Base-by-base conservation (phyloP, 1,284 basidiomycete genomes). In the Pulveroboletus sp. region DNA sequence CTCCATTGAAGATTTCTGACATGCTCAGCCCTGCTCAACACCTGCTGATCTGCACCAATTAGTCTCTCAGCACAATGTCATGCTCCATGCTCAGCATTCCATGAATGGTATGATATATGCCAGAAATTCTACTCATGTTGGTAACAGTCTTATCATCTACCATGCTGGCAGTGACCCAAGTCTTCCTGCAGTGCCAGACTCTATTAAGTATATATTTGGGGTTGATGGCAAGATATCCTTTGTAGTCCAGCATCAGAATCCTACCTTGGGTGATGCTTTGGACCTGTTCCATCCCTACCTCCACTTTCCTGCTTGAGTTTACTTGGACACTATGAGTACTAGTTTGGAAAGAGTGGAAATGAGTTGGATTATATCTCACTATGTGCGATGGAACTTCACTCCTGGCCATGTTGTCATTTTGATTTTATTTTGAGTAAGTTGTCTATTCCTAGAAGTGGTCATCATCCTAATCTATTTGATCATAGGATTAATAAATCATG, bases 181-280 rank as follows among this genome's bases (percentile, higher is more conserved):
- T 29, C 36, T 55, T 40, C 29, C 18, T 4, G 25, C 36, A 9
- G 31, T 56, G 4, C 52, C 4, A 38, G 54, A 35, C 20, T 51
- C 38, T 15, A 58, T 58, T 33, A 58, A 57, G 28, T 58, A 58
- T 35, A 58, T 58, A 45, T 58, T 57, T 28, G 33, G 22, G 17
- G 42, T 29, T 12, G 28, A 57, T 18, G 14, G 44, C 15, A 50
- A 46, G 39, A 51, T 58, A 18, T 56, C 4, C 6, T 51, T 57
- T 48, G 54, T 28, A 15, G 48, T 58, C 12, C 54, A 57, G 18
- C 17, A 17, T 14, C 29, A 31, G 12, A 31, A 31, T 31, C 7
- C 12, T 31, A 12, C 29, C 29, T 31, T 31, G 29, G 29, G 12
- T 31, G 12, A 31, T 12, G 12, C 29, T 8, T 31, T 31, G 29